Conservation (phyloP, 2,329 filamentous ascomycete species). For the Chalaropsis ovoidea region DNA sequence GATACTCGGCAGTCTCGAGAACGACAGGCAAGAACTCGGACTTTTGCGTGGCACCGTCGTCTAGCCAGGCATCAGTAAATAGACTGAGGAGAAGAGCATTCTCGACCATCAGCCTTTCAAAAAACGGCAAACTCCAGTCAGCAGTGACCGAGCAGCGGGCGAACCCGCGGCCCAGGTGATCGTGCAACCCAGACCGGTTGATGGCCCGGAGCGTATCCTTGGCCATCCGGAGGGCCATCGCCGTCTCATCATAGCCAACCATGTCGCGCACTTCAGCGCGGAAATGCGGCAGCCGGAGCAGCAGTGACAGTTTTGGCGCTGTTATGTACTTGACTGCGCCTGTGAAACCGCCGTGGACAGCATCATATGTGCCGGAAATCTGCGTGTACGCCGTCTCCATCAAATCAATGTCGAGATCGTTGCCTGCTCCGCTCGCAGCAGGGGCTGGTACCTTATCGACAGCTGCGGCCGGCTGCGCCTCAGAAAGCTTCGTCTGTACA, state of each 20-base stretch:
- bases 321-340: slow-evolving; percentile 81
- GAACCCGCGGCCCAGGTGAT: slow-evolving; percentile 49
- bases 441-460: slow-evolving; percentile 11
- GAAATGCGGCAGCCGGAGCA: slow-evolving; percentile 64
- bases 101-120: slow-evolving; percentile 94
- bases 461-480: slow-evolving; percentile 1
- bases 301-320: slow-evolving; percentile 70
- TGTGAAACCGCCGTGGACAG: slow-evolving; percentile 68
- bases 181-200: slow-evolving; percentile 44
- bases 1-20: slow-evolving; percentile 75
- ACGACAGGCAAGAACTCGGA: slow-evolving; percentile 68
- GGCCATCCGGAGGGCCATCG: slow-evolving; percentile 65
- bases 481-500: slow-evolving; percentile 4
- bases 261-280: slow-evolving; percentile 67
- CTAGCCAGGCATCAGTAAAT: slow-evolving; percentile 77
- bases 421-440: slow-evolving; percentile 36
- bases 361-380: slow-evolving; percentile 72
- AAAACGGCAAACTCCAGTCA: slow-evolving; percentile 91
- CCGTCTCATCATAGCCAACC: slow-evolving; percentile 72
- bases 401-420: slow-evolving; percentile 77
- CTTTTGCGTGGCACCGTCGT: slow-evolving; percentile 42
- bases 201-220: slow-evolving; percentile 71
- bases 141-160: slow-evolving; percentile 75
- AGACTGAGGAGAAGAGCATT: slow-evolving; percentile 76
- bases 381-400: slow-evolving; percentile 81